These are phyloP conservation scores for Camelina neglecta DNA, from an alignment of 345 rosid species.

Conservation along the genomic window DNA sequence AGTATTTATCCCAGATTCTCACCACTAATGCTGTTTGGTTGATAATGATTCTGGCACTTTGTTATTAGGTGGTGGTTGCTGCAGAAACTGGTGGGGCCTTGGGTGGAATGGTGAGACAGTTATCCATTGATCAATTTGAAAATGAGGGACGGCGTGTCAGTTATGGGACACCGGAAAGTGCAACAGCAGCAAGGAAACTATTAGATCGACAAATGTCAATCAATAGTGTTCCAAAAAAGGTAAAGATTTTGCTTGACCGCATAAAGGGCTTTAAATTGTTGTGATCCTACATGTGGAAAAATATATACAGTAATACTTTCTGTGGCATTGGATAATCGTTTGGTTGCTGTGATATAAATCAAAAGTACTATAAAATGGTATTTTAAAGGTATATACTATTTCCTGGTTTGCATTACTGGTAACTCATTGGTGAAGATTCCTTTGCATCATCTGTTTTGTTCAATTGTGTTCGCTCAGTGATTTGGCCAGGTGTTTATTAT, in stretches of 20 bases:
- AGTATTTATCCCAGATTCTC: conserved; percentile 5
- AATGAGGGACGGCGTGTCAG: conserved; percentile 90
- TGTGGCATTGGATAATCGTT: conserved; percentile 15
- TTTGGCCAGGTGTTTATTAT: conserved; percentile 14
- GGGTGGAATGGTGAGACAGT: conserved; percentile 90
- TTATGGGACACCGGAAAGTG: conserved; percentile 88
- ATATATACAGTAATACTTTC: conserved; percentile 8
- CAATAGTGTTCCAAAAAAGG: conserved; percentile 91
- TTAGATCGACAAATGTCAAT: conserved; percentile 91
- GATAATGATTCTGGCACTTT: conserved; percentile 31
- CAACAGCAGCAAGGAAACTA: conserved; percentile 89
- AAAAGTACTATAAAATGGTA: background rate
- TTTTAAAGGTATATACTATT: conserved; percentile 1
- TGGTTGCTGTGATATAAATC: conserved; percentile 7
- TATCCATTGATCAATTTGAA: conserved; percentile 94
- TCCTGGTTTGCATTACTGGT: conserved; percentile 12
- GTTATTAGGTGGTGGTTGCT: conserved; percentile 79
- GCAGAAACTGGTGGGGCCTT: conserved; percentile 92
- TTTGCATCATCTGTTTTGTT: background rate
- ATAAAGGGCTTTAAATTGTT: conserved; percentile 23
- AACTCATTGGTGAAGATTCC: conserved; percentile 11
- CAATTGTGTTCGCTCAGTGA: background rate
- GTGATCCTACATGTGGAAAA: conserved; percentile 24
- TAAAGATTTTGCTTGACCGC: conserved; percentile 36
- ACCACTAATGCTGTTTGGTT: conserved; percentile 18